Evolutionary conservation across 1,139 yeast genomes (phyloP).

Genomic region (Blastobotrys illinoisensis): DNA sequence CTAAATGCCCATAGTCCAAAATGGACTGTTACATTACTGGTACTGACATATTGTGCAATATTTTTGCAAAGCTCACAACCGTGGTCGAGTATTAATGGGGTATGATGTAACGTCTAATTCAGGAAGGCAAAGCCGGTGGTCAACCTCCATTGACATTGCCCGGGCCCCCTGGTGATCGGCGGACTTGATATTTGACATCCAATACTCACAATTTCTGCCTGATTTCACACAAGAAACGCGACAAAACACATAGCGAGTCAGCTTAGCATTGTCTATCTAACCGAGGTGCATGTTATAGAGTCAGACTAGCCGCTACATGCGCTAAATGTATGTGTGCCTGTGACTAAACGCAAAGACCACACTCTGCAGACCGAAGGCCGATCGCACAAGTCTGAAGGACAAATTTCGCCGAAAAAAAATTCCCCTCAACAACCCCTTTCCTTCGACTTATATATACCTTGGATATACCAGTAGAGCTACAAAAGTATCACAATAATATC

Average conservation of each 20-base stretch:
- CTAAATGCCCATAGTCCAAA: too few relatives aligned
- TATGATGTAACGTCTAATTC: not conserved
- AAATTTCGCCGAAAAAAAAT: not conserved
- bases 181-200: not conserved
- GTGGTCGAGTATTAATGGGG: too few relatives aligned
- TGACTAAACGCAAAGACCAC: not conserved
- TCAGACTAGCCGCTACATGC: not conserved
- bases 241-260: too few relatives aligned
- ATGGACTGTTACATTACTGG: too few relatives aligned
- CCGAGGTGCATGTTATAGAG: not conserved
- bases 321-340: not conserved
- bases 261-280: too few relatives aligned
- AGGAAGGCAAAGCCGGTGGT: not conserved
- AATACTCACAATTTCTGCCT: not conserved
- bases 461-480: not conserved
- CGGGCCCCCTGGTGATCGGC: not conserved
- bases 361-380: not conserved
- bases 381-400: not conserved
- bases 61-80: too few relatives aligned
- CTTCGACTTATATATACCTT: not conserved
- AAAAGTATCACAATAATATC: not conserved
- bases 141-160: not conserved
- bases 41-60: too few relatives aligned
- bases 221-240: not conserved
- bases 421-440: not conserved